Evolutionary conservation across 805 yeast species (phyloP), one percentile per base, ranked within the genome.

Genomic region (Ogataea pignaliae): DNA sequence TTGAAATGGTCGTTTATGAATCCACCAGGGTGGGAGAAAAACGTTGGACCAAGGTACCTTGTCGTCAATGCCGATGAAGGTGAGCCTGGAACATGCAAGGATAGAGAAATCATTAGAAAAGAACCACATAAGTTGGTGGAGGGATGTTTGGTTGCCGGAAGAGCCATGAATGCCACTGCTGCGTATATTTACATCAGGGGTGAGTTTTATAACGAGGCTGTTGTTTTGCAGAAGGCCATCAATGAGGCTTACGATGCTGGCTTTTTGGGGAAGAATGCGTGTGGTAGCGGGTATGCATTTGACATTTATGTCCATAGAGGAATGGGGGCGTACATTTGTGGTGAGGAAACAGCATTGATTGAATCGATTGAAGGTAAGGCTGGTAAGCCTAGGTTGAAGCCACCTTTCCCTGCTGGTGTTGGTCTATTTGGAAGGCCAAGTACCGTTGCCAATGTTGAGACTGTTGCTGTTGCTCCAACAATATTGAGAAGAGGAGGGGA

Each of bases 1-100:
- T 76, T 87, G 60, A 87, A 87, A 68, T 87, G 95, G 95, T 85
- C 93, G 18, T 87, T 87, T 63, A 87, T 87, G 96, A 88, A 88
- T 69, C 96, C 96, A 37, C 96, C 96, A 43, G 93, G 93, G 46
- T 87, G 96, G 96, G 95, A 87, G 50, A 88, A 87, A 62, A 87
- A 87, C 68, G 69, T 69, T 13, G 96, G 96, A n/a, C 93, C 96
- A 48, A 78, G 95, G 60, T 86, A 86, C 63, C 75, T 88, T 55
- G 95, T 88, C 39, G 88, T 88, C 57, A 88, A 88, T 66, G 96
- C 96, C 44, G 96, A 88, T 71, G 96, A 88, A 70, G 96, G 96
- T 57, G 96, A 88, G 68, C 96, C 96, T 12, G 96, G 96, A 49
- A 88, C 96, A 41, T 88, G 96, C 68, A 88, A 88, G 70, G 96